Percentiles rank a stretch among this genome's conserved stretches.
These are phyloP conservation scores for Penicillium bialowiezense DNA, from an alignment of 495 filamentous ascomycete genomes.

Conservation along the genomic window DNA sequence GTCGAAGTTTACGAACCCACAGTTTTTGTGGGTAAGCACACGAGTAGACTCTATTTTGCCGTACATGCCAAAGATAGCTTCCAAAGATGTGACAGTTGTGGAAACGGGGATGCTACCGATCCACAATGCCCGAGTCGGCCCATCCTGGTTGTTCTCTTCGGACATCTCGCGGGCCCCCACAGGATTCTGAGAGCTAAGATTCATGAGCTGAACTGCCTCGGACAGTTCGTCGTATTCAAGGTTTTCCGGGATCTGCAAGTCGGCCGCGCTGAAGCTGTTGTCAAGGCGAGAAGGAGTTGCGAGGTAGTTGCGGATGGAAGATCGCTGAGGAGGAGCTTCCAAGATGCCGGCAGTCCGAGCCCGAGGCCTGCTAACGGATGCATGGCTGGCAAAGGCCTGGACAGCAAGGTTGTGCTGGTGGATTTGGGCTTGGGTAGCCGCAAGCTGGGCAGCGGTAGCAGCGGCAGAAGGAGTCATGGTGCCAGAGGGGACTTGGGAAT, in stretches of 20 bases:
- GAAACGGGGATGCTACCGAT: constrained; percentile 97
- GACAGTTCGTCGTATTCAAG: constrained; percentile 69
- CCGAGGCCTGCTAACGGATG: constrained; percentile 76
- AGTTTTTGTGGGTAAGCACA: constrained; percentile 97
- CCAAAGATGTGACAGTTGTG: constrained; percentile 88
- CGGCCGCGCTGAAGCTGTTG: constrained; percentile 75
- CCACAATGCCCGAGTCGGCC: constrained; percentile 90
- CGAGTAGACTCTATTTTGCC: constrained; percentile 89
- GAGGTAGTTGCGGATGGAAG: constrained; percentile 73
- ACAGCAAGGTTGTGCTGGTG: constrained; percentile 91
- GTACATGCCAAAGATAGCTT: constrained; percentile 87
- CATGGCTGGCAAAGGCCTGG: constrained; percentile 82
- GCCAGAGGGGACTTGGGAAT: constrained; percentile 61
- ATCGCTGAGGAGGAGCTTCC: constrained; percentile 72
- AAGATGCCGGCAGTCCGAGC: constrained; percentile 88
- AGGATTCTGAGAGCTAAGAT: constrained; percentile 60
- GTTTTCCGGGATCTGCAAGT: constrained; percentile 69
- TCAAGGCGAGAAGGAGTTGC: constrained; percentile 77
- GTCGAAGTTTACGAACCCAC: constrained; percentile 98
- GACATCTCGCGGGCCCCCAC: constrained; percentile 49
- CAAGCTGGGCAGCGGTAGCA: constrained; percentile 64
- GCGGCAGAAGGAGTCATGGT: constrained; percentile 70
- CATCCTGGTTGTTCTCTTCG: constrained; percentile 80
- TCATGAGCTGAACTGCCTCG: constrained; percentile 77
- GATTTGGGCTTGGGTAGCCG: constrained; percentile 86